These are phyloP conservation scores for Yamadazyma siamensis DNA, from an alignment of 1,139 yeast genomes.

Conservation along the genomic window DNA sequence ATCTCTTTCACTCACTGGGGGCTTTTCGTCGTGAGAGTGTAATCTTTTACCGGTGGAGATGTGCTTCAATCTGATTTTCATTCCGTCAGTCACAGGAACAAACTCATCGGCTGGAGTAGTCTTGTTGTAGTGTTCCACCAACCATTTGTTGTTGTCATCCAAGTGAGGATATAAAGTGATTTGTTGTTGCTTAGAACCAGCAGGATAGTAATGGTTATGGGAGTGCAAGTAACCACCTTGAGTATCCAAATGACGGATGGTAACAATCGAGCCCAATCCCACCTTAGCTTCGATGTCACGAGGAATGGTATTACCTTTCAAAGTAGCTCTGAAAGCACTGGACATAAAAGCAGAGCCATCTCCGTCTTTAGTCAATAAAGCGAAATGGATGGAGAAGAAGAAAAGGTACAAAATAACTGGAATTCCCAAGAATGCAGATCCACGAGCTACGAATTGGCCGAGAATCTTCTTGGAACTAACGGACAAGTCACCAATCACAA, in stretches of 20 bases:
- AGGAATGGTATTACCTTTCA: constrained; percentile 71
- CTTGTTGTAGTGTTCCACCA: constrained; percentile 63
- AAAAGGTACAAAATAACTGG: constrained; percentile 66
- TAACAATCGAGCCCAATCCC: constrained; percentile 78
- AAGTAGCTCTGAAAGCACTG: constrained; percentile 79
- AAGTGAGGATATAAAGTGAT: constrained; percentile 89
- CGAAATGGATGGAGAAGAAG: constrained; percentile 80
- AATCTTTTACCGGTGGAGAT: constrained; percentile 68
- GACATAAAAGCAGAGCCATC: constrained; percentile 90
- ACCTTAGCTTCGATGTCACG: constrained; percentile 71
- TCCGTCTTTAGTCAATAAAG: constrained; percentile 67
- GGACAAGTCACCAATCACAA: constrained; percentile 78
- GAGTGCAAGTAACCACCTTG: constrained; percentile 96
- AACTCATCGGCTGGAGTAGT: constrained; percentile 52
- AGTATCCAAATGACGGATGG: constrained; percentile 80
- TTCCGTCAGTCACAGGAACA: constrained; percentile 69
- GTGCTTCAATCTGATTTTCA: constrained; percentile 77
- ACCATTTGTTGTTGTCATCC: constrained; percentile 86
- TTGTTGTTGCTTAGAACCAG: constrained; percentile 96
- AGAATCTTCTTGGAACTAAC: constrained; percentile 50
- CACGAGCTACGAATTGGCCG: constrained; percentile 57
- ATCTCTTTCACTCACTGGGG: constrained; percentile 88
- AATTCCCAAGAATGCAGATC: constrained; percentile 58
- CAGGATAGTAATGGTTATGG: constrained; percentile 77
- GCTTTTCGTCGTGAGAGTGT: constrained; percentile 94